Conservation (phyloP, 345 rosid genomes). For the Arabis hirsuta region DNA sequence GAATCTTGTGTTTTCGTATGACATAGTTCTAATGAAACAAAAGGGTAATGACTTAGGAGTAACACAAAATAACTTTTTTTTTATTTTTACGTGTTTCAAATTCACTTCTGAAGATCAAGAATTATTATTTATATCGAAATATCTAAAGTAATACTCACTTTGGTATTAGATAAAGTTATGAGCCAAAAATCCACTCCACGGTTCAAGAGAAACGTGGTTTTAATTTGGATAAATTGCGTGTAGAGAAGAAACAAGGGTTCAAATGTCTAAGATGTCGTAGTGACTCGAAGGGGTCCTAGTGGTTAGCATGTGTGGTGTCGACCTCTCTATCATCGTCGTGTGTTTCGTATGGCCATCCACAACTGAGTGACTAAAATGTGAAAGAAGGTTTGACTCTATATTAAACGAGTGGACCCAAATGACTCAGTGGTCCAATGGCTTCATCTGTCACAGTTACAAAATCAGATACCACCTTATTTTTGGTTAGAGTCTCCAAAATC, state of each 20-base stretch:
- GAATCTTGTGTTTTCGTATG: too few relatives aligned
- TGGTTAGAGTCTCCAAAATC: too few relatives aligned
- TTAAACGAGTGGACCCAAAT: background rate
- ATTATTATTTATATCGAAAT: too few relatives aligned
- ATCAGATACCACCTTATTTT: background rate
- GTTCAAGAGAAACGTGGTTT: background rate
- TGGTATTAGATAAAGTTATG: too few relatives aligned
- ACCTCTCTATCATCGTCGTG: background rate
- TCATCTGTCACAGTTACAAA: too few relatives aligned
- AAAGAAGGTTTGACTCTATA: background rate
- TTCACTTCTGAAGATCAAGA: too few relatives aligned
- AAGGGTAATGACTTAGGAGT: too few relatives aligned
- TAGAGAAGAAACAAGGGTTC: background rate
- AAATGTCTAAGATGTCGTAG: background rate
- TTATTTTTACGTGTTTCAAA: too few relatives aligned
- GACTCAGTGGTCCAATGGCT: background rate
- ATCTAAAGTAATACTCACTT: too few relatives aligned
- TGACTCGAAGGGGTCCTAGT: background rate
- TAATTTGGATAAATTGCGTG: constrained; percentile 6
- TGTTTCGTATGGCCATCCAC: background rate
- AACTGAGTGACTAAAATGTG: background rate
- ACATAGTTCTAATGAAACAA: too few relatives aligned
- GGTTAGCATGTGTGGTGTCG: background rate
- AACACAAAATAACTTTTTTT: too few relatives aligned
- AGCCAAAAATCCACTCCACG: too few relatives aligned